A percentile compares a stretch with the other conserved stretches of the same genome.
Conservation (phyloP, 1,139 yeast genomes). For the Suhomyces atakaporum region DNA sequence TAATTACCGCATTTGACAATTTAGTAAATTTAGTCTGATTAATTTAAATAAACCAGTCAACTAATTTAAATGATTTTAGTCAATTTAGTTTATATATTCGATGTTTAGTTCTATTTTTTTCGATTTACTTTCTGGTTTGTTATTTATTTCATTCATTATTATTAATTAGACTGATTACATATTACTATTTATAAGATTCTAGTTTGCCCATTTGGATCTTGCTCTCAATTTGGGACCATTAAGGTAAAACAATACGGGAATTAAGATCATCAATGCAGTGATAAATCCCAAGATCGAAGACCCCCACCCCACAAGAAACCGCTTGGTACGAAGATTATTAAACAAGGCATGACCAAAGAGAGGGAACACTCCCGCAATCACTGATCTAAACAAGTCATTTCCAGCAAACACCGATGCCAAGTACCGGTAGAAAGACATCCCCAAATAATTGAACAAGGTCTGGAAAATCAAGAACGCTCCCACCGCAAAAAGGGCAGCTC, state of each 20-base stretch:
- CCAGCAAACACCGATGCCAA: slow-evolving; percentile 63
- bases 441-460: slow-evolving; percentile 36
- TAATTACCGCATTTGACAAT: no score
- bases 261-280: slow-evolving; percentile 40
- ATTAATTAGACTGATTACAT: background rate
- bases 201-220: slow-evolving; percentile 40
- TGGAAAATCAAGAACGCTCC: slow-evolving; percentile 47
- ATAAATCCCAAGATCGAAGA: slow-evolving; percentile 49
- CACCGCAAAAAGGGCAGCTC: slow-evolving; percentile 39
- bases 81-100: no score
- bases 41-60: no score
- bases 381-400: slow-evolving; percentile 53
- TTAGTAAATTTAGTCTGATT: no score
- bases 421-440: slow-evolving; percentile 37
- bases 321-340: slow-evolving; percentile 38
- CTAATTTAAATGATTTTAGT: no score
- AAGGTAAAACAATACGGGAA: slow-evolving; percentile 49
- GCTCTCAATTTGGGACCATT: slow-evolving; percentile 53
- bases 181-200: background rate
- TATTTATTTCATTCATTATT: no score
- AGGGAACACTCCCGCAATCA: slow-evolving; percentile 63
- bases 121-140: no score
- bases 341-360: slow-evolving; percentile 57
- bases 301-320: slow-evolving; percentile 61
- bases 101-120: no score